Base-by-base conservation (phyloP, 2,329 filamentous ascomycete species). In the Botrytis medusae region DNA sequence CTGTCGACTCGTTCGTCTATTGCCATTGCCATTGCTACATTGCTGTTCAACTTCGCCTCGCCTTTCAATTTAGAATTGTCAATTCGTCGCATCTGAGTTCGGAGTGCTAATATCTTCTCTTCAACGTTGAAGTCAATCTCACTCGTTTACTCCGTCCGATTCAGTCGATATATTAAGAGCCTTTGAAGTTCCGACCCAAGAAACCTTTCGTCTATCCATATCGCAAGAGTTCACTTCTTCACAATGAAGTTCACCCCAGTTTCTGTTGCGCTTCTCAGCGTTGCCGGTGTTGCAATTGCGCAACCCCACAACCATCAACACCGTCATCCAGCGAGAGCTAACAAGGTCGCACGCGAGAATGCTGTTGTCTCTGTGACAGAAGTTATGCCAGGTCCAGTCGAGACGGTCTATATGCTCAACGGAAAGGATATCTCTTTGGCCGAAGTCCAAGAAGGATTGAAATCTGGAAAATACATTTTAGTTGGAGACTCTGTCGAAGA, bases 371-470 rank as follows among this genome's bases (percentile, higher is more conserved):
- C 74, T 1, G 82, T 79, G 42, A 82, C 83, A 25, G 81, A 84
- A 51, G 83, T 85, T 67, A 84, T 87, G 73, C 84, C 87, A 59
- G 88, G 87, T 60, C 87, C 90, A 46, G 90, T 89, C 69, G 87
- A 90, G 77, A 89, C 91, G 72, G 87, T 91, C 73, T 98, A 95
- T 83, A 87, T 91, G 71, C 84, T 95, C 71, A 88, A 92, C 74
- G 91, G 91, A 74, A 78, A 90, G 79, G 32, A 65, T 10, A 87
- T 97, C 77, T 84, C 85, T 71, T 83, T 87, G 74, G 83, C 87
- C 0, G 87, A 94, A 74, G 94, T 94, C 71, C 87, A 91, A 83
- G 81, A 88, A 72, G 93, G 94, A 76, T 87, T 98, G 78, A 84
- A 87, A 73, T 87, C 91, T 75, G 92, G 94, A 70, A 87, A 88